phyloP scores from a whole-genome alignment of 1,139 yeast genomes.

The Hyphopichia wangnamkhiaoensis region DNA sequence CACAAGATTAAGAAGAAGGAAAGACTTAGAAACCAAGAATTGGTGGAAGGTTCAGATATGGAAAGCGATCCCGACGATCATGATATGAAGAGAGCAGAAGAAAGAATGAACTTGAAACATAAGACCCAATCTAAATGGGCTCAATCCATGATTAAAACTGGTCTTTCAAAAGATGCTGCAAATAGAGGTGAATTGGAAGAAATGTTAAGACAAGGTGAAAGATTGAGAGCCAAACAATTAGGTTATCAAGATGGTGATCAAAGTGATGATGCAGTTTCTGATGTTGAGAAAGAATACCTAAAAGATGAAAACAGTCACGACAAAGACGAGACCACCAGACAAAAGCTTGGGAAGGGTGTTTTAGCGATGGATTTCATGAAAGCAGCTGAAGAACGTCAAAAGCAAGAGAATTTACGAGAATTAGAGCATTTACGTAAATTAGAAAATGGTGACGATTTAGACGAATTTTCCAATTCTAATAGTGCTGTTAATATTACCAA shows the following conservation, averaged over 20 bases:
- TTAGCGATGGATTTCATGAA: slow-evolving; percentile 94
- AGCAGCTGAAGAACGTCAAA: slow-evolving; percentile 72
- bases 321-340: slow-evolving; percentile 31
- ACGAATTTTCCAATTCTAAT: slow-evolving; percentile 33
- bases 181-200: slow-evolving; percentile 90
- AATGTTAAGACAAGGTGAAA: slow-evolving; percentile 87
- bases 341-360: slow-evolving; percentile 76
- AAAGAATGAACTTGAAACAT: slow-evolving; percentile 89
- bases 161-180: slow-evolving; percentile 81
- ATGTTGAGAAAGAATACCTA: slow-evolving; percentile 50
- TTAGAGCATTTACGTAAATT: slow-evolving; percentile 51
- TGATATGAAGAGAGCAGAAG: slow-evolving; percentile 76
- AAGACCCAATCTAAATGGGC: slow-evolving; percentile 93
- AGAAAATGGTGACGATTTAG: slow-evolving; percentile 45
- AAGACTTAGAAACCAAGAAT: slow-evolving; percentile 62
- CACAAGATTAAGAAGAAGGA: slow-evolving; percentile 88
- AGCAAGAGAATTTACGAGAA: slow-evolving; percentile 54
- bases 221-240: slow-evolving; percentile 68
- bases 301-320: slow-evolving; percentile 35
- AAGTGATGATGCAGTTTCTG: slow-evolving; percentile 50
- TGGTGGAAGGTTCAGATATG: slow-evolving; percentile 65
- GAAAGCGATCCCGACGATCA: slow-evolving; percentile 62
- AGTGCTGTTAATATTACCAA: slow-evolving; percentile 48
- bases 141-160: slow-evolving; percentile 83
- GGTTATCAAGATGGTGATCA: slow-evolving; percentile 64